Base-by-base conservation (phyloP, 2,329 filamentous ascomycete species). In the Fusarium vanettenii region DNA sequence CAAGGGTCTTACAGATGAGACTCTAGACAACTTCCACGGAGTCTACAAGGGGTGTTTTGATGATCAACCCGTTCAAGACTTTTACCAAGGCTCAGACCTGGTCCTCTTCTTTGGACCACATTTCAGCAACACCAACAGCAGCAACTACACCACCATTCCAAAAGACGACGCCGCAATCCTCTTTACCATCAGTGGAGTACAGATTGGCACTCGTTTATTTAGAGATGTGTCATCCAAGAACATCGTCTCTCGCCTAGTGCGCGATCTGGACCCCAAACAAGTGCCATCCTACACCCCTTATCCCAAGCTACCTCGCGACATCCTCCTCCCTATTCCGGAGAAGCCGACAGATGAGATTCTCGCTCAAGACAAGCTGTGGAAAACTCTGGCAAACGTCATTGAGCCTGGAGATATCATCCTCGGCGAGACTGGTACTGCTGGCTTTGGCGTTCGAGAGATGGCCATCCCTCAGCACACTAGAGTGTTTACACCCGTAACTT, bases 361-460 rank as follows among this genome's bases (percentile, higher is more conserved):
- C 3, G 37, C 55, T 6, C 55, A 59, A 4, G 55, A 59, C 16
- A 37, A 25, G 13, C 16, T 59, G 2, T 59, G 55, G 55, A 33
- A 22, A 9, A 29, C 22, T 14, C 80, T 88, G 29, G 84, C 81
- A 55, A 82, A 82, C 11, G 85, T 89, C 79, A 79, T 91, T 69
- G 82, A 81, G 11, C 80, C 85, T 2, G 86, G 87, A 6, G 90
- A 92, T 75, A 87, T 91, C 43, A 76, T 92, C 18, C 83, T 91
- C 52, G 86, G 86, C 5, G 90, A 91, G 78, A 90, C 89, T 0
- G 90, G 90, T 6, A 92, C 89, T 4, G 83, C 89, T 1, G 84
- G 86, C 14, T 88, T 88, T 69, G 91, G 91, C 6, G 84, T 86
- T 33, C 86, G 87, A 20, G 84, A 86, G 13, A 85, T 89, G 31